Evolutionary conservation across 768 basidiomycete genomes (phyloP).

Genomic region (Sarcodon aspratus): DNA sequence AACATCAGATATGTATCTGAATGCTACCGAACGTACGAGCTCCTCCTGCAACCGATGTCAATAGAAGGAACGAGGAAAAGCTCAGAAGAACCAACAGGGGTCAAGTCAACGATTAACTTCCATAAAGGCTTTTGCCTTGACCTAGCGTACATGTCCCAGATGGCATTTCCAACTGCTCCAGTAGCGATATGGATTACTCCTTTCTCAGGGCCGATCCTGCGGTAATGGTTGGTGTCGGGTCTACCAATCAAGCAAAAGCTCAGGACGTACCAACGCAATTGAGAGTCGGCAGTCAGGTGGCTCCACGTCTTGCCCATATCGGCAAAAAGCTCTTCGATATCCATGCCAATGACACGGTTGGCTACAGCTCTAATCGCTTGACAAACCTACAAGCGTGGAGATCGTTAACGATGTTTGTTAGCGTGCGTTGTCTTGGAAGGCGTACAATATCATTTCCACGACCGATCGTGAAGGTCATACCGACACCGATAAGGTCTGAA

Average conservation of each 20-base stretch:
- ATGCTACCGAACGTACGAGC: constrained; percentile 64
- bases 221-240: not conserved
- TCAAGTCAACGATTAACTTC: constrained; percentile 90
- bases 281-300: constrained; percentile 77
- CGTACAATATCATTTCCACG: constrained; percentile 87
- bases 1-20: constrained; percentile 88
- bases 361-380: constrained; percentile 72
- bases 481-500: constrained; percentile 66
- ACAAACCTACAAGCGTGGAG: constrained; percentile 47
- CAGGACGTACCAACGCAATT: constrained; percentile 68
- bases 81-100: constrained; percentile 33
- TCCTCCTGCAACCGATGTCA: constrained; percentile 42
- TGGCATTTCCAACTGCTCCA: constrained; percentile 81
- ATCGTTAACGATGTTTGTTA: not conserved
- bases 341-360: constrained; percentile 70
- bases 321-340: constrained; percentile 69
- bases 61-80: not conserved
- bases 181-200: constrained; percentile 90
- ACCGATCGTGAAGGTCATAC: constrained; percentile 92
- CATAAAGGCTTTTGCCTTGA: constrained; percentile 78
- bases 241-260: not conserved
- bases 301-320: constrained; percentile 93
- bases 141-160: constrained; percentile 91
- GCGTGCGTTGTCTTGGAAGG: not conserved
- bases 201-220: constrained; percentile 88